Conservation (phyloP, 1,284 basidiomycete species). For the Meripilus lineatus region DNA sequence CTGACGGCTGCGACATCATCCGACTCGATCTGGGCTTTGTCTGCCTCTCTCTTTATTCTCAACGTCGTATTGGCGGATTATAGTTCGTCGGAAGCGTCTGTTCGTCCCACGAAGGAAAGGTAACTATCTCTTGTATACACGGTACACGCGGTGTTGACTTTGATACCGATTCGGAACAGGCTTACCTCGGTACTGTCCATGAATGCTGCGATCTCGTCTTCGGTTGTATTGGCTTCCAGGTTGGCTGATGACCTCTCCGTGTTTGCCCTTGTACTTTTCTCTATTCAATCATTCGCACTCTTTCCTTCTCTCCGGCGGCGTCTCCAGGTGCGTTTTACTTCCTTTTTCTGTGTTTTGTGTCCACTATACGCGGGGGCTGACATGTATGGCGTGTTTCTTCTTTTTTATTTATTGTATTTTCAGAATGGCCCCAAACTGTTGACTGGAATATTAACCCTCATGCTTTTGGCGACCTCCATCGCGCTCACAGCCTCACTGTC, state of each 20-base stretch:
- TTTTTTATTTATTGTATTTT: not conserved
- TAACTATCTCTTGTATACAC: conserved; percentile 3
- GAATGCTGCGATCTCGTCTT: conserved; percentile 92
- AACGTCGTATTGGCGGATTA: conserved; percentile 70
- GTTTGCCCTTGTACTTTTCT: conserved; percentile 86
- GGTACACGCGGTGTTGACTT: conserved; percentile 12
- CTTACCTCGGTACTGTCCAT: conserved; percentile 88
- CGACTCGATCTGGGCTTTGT: conserved; percentile 95
- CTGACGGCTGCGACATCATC: conserved; percentile 93
- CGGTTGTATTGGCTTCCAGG: conserved; percentile 91
- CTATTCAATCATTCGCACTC: conserved; percentile 81
- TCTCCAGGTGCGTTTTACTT: conserved; percentile 52
- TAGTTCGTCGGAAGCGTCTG: conserved; percentile 28
- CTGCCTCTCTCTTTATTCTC: conserved; percentile 59
- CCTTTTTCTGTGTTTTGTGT: not conserved
- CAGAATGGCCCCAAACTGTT: conserved; percentile 25
- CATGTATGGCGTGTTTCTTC: too few relatives aligned
- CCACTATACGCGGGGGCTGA: not conserved
- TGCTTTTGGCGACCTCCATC: conserved; percentile 44
- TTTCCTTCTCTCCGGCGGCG: conserved; percentile 81
- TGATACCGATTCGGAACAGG: conserved; percentile 37
- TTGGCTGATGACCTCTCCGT: conserved; percentile 81
- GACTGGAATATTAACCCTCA: conserved; percentile 47
- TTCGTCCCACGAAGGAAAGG: conserved; percentile 35
- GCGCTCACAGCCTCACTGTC: conserved; percentile 51